Evolutionary conservation across 2,329 filamentous ascomycete species (phyloP).

Genomic region (Exophiala alcalophila): DNA sequence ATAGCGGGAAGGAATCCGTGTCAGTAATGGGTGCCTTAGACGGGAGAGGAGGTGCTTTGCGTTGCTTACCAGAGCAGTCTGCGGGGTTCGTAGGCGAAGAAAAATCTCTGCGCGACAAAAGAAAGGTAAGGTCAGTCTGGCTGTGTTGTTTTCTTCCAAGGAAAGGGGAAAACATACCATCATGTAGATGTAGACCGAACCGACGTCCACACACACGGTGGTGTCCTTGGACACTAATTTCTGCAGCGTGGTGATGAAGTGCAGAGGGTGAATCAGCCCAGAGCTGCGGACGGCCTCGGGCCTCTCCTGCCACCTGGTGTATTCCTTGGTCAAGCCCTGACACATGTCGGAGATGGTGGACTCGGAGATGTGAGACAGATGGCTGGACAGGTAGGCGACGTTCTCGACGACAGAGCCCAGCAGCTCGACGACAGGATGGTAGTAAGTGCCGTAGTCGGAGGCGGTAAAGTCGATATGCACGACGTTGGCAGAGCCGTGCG

Average conservation of each 20-base stretch:
- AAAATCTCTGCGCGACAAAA: too few relatives aligned
- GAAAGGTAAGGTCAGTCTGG: conserved; percentile 1
- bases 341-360: conserved; percentile 33
- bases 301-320: conserved; percentile 37
- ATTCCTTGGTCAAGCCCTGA: conserved; percentile 37
- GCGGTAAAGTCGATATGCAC: conserved; percentile 46
- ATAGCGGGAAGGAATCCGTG: background rate
- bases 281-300: conserved; percentile 28
- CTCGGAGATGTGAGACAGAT: conserved; percentile 38
- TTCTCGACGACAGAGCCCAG: conserved; percentile 45
- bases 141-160: too few relatives aligned
- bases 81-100: conserved; percentile 37
- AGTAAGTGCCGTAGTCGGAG: conserved; percentile 42
- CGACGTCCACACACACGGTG: conserved; percentile 47
- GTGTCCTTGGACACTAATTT: conserved; percentile 41
- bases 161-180: conserved; percentile 34
- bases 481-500: conserved; percentile 38
- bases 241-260: conserved; percentile 47
- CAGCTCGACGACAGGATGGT: conserved; percentile 44
- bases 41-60: too few relatives aligned
- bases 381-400: conserved; percentile 37
- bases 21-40: too few relatives aligned
- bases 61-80: conserved; percentile 39
- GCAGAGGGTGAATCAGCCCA: conserved; percentile 45
- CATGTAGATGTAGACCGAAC: conserved; percentile 51